These are phyloP conservation scores for Zalaria obscura DNA, from an alignment of 2,329 filamentous ascomycete genomes.

Conservation along the genomic window DNA sequence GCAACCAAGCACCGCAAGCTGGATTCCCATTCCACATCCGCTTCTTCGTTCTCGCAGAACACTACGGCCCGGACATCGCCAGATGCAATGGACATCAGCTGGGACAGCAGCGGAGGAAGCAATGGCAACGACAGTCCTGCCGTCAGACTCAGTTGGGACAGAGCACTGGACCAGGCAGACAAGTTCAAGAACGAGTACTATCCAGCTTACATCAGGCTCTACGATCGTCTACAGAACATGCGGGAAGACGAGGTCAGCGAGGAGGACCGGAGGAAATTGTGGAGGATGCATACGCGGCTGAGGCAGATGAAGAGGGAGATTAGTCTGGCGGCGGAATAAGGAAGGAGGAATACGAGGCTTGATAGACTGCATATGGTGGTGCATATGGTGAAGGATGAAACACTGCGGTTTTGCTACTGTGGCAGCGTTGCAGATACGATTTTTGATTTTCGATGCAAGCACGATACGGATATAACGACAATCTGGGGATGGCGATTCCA, in stretches of 20 bases:
- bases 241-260: conserved; percentile 10
- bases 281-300: conserved; percentile 38
- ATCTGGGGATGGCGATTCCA: too few species aligned
- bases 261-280: conserved; percentile 37
- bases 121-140: conserved; percentile 11
- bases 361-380: too few species aligned
- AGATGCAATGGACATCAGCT: neutral
- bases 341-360: too few species aligned
- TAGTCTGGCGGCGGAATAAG: conserved; percentile 15
- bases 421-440: too few species aligned
- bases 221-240: conserved; percentile 26
- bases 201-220: conserved; percentile 41
- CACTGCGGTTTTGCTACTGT: neutral
- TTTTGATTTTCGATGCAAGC: too few species aligned
- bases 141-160: conserved; percentile 15
- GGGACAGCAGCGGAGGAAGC: conserved; percentile 10
- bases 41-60: conserved; percentile 2
- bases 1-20: conserved; percentile 18
- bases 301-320: conserved; percentile 46
- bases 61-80: conserved; percentile 3
- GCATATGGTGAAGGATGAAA: neutral
- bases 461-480: too few species aligned
- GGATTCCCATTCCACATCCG: conserved; percentile 15
- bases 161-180: conserved; percentile 25
- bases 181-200: conserved; percentile 43